Evolutionary conservation across 139 green algal genomes (phyloP).

Genomic region (Tetradesmus obliquus): DNA sequence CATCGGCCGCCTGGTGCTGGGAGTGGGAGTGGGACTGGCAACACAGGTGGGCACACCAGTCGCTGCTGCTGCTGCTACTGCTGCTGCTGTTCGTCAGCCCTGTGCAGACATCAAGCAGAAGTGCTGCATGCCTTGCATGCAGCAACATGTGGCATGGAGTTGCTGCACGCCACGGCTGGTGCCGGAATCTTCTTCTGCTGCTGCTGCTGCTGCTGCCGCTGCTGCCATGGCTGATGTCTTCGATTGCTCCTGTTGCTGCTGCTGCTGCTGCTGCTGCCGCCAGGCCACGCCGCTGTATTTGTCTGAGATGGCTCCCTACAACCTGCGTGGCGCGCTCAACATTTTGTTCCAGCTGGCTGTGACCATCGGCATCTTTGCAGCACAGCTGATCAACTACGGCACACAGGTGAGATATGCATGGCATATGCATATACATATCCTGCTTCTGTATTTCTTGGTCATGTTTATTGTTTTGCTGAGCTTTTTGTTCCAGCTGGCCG

Average conservation of each 20-base stretch:
- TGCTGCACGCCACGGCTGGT: background rate
- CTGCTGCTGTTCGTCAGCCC: background rate
- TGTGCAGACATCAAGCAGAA: background rate
- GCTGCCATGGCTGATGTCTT: background rate
- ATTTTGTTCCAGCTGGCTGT: constrained; percentile 77
- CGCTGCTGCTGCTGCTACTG: background rate
- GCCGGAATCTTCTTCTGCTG: background rate
- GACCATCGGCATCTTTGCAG: constrained; percentile 71
- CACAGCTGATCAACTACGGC: constrained; percentile 77
- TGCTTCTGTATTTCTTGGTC: too few species aligned
- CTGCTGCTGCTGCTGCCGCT: background rate
- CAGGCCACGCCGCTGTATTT: background rate
- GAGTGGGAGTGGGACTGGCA: constrained; percentile 80
- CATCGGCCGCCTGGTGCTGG: constrained; percentile 74
- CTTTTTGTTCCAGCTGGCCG: constrained; percentile 77
- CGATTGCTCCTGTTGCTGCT: background rate
- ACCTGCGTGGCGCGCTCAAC: constrained; percentile 57
- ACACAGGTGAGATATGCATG: constrained; percentile 18
- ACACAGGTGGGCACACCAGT: constrained; percentile 37
- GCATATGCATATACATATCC: too few species aligned
- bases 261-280: background rate
- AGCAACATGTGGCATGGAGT: background rate
- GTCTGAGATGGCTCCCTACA: constrained; percentile 9
- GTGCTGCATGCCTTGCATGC: background rate
- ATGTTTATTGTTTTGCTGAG: constrained; percentile 38